phyloP scores from a whole-genome alignment of 192 early-diverging fungal species.

The Ambispora gerdemannii region DNA sequence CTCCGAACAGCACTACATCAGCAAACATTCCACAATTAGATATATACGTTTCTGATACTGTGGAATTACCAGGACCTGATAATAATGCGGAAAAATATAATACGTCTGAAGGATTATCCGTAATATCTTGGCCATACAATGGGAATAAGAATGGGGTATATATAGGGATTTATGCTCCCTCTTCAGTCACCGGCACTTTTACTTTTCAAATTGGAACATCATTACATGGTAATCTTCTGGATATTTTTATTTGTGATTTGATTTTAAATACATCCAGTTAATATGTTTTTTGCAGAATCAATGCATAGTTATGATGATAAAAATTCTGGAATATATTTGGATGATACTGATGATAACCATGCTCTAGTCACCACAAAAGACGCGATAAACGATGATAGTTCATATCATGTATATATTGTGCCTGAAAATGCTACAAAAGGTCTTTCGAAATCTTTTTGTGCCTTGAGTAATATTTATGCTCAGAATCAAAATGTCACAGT shows the following conservation, averaged over 20 bases:
- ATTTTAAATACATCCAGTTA: background rate
- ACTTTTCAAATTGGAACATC: constrained; percentile 21
- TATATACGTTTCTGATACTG: background rate
- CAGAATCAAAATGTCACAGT: constrained; percentile 37
- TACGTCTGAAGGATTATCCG: background rate
- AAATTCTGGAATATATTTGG: constrained; percentile 30
- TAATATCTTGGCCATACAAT: background rate
- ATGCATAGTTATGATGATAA: background rate
- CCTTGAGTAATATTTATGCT: constrained; percentile 41
- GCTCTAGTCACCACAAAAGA: constrained; percentile 36
- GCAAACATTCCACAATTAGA: background rate
- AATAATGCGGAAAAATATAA: background rate
- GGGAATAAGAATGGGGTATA: background rate
- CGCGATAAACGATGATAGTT: constrained; percentile 23
- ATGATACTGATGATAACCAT: constrained; percentile 39
- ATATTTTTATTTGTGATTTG: background rate
- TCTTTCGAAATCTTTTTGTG: constrained; percentile 48
- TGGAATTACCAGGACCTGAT: background rate
- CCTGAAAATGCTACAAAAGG: constrained; percentile 21
- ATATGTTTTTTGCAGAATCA: background rate
- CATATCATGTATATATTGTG: constrained; percentile 34
- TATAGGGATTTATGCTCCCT: constrained; percentile 11
- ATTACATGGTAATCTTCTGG: background rate
- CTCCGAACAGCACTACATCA: background rate
- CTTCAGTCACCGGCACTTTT: background rate